Evolutionary conservation across 768 basidiomycete genomes (phyloP), one percentile per base, ranked within the genome.

Genomic region (Chalciporus chontae): DNA sequence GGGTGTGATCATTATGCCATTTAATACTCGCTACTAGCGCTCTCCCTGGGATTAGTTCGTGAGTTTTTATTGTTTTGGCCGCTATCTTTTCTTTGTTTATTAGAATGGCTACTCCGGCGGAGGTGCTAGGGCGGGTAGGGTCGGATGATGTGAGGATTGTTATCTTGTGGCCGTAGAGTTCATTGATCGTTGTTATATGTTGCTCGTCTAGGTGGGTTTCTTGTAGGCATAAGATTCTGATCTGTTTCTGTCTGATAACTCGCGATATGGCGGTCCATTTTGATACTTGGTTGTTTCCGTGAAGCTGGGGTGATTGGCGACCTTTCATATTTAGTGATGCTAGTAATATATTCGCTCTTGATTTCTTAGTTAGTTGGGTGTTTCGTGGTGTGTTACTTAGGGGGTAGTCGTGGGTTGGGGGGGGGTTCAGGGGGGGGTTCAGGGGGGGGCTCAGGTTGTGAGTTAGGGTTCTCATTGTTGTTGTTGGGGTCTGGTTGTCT

Each of bases 71-170:
- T n/a, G 41, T 17, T 2, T 47, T 15, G 3, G 11, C 40, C 5
- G 52, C 47, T 5, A 59, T 60, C 3, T 61, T 23, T 9, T 56
- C 31, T 53, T 65, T 72, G 45, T 73, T 72, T 10, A 74, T 41
- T 0, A 70, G 55, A 2, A 73, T 50, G 2, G 71, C 72, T 5
- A 73, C 62, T 31, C 71, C 71, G 50, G 13, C 31, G 5, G 46
- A 15, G 18, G 8, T 14, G 15, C 15, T 13, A 13, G 24, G 19
- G n/a, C n/a, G 17, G 11, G 4, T 14, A 3, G 45, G 14, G 18
- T 38, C 36, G 5, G 29, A 5, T 8, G 29, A 31, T 5, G 8
- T 31, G 29, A 9, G 11, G 6, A 9, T 9, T 9, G 29, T 31
- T 11, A 11, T 9, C 10, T 31, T 31, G 8, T 31, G 29, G 11